Base-by-base conservation (phyloP, 2,329 filamentous ascomycete species). In the Talaromyces sp. region DNA sequence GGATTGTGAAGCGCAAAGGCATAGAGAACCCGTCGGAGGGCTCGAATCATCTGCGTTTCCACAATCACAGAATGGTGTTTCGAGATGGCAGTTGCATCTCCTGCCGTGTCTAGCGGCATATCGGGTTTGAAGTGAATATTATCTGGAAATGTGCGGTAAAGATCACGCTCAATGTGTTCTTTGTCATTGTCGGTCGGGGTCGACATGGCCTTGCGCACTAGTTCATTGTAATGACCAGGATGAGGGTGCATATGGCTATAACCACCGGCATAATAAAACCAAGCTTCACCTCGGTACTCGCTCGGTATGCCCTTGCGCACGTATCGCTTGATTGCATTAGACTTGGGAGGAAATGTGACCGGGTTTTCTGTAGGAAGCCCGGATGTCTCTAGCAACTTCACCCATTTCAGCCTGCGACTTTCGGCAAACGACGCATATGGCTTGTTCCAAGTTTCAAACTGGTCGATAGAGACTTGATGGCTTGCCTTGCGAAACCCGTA, bases 261-360 rank as follows among this genome's bases (percentile, higher is more conserved):
- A 1, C 93, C 93, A 22, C 92, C 92, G 11, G 92, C 92, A 72
- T 97, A 98, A 78, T 90, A 97, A 75, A 96, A 98, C 93, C 93
- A 98, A 53, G 93, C 93, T 6, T 91, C 89, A n/a, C 93, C 93
- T 70, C 93, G 86, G 87, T 92, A 96, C 66, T 96, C 92, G 0
- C 93, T 91, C 3, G 93, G 93, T 56, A 97, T 93, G 17, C 93
- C 93, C 75, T 97, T 98, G 57, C 93, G 87, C 55, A 96, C 85
- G 72, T 95, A 97, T 19, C 92, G 85, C 77, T 96, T 96, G 51
- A 95, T 86, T 75, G 96, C 96, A 53, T 88, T 85, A 56, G 87
- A 91, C 58, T 88, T 89, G 1, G 88, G 84, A 0, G 93, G 93
- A 67, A 98, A 98, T 2, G 86, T 84, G 42, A 85, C 86, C 1